Evolutionary conservation across 2,329 filamentous ascomycete species (phyloP).

Genomic region (Fusarium mangiferae): DNA sequence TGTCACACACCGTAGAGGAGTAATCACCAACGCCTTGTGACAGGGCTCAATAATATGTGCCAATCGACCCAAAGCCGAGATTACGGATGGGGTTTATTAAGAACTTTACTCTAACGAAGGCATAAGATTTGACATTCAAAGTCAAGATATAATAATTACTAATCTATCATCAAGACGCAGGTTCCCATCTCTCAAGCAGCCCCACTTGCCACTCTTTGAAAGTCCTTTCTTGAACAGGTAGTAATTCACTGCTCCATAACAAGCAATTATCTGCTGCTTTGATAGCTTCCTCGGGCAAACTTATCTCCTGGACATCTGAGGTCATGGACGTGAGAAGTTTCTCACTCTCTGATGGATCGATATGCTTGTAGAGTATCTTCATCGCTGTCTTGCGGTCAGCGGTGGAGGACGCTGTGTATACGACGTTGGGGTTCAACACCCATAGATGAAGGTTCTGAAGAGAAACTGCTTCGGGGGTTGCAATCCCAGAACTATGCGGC

Average conservation of each 20-base stretch:
- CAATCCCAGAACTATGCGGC: conserved; percentile 43
- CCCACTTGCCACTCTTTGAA: conserved; percentile 77
- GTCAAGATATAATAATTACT: background rate
- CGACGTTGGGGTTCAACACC: conserved; percentile 66
- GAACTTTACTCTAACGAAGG: background rate
- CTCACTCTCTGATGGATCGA: conserved; percentile 57
- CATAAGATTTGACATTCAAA: no score
- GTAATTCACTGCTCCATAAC: conserved; percentile 57
- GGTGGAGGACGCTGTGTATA: conserved; percentile 58
- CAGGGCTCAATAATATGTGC: background rate
- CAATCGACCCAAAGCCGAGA: background rate
- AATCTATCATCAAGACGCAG: background rate
- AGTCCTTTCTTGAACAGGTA: conserved; percentile 65
- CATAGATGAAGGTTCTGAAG: conserved; percentile 58
- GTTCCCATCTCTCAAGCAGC: conserved; percentile 60
- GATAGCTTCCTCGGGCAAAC: conserved; percentile 63
- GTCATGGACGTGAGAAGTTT: conserved; percentile 61
- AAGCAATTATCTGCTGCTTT: conserved; percentile 57
- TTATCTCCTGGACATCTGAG: conserved; percentile 69
- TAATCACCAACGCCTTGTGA: background rate
- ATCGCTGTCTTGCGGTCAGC: conserved; percentile 53
- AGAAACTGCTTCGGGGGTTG: background rate
- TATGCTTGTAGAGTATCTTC: conserved; percentile 63
- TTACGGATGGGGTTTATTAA: background rate
- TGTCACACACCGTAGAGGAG: background rate